phyloP scores from a whole-genome alignment of 1,139 yeast species.

The Keqinozyma sinolaborantium region DNA sequence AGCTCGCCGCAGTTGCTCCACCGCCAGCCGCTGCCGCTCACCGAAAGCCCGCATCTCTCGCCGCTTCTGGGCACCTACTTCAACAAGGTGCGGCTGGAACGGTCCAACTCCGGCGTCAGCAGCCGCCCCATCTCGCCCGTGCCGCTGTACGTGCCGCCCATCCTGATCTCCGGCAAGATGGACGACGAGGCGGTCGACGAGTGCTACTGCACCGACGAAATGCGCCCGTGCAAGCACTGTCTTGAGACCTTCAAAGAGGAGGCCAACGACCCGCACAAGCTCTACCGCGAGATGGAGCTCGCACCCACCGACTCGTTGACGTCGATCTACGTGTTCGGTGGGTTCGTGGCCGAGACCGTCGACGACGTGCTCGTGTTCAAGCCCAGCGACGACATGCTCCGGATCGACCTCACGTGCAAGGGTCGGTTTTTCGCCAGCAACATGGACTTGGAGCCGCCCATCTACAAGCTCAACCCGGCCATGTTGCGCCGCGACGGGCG shows the following conservation, averaged over 20 bases:
- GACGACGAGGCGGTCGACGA: constrained; percentile 1
- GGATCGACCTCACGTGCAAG: constrained; percentile 29
- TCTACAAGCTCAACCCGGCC: constrained; percentile 6
- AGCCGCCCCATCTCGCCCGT: constrained; percentile 25
- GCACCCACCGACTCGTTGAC: constrained; percentile 9
- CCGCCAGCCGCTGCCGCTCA: neutral
- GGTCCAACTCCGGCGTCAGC: constrained; percentile 25
- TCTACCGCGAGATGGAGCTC: constrained; percentile 10
- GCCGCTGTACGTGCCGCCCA: constrained; percentile 9
- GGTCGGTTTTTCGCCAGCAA: constrained; percentile 11
- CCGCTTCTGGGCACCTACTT: constrained; percentile 21
- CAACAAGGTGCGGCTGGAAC: constrained; percentile 28
- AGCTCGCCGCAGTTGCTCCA: neutral
- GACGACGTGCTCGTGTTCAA: constrained; percentile 19
- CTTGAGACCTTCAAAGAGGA: neutral
- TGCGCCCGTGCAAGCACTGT: constrained; percentile 1
- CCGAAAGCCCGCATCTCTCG: neutral
- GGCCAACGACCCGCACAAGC: constrained; percentile 6
- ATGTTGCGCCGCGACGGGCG: neutral
- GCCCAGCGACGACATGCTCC: constrained; percentile 35
- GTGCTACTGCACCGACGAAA: constrained; percentile 1
- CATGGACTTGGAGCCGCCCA: constrained; percentile 6
- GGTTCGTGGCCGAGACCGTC: constrained; percentile 22
- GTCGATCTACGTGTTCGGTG: constrained; percentile 40
- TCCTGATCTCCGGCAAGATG: constrained; percentile 1